A percentile compares a stretch with the other conserved stretches of the same genome.
These are phyloP conservation scores for Zymoseptoria pseudotritici DNA, from an alignment of 2,329 filamentous ascomycete genomes.

Conservation along the genomic window DNA sequence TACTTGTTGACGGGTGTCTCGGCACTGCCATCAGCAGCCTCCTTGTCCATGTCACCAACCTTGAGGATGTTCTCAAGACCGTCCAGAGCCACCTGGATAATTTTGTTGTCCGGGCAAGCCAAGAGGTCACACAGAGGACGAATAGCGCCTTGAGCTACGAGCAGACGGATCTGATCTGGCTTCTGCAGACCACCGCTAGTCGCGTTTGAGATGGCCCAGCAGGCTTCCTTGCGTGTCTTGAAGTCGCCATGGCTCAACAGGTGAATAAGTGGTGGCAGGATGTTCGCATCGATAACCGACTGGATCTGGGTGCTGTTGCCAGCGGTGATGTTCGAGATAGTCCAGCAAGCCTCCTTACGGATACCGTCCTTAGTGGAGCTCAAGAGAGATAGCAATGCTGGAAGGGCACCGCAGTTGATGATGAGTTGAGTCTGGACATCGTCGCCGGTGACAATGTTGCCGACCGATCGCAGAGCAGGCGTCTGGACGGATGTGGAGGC, in stretches of 20 bases:
- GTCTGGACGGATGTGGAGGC: constrained; percentile 97
- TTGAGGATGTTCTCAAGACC: constrained; percentile 99
- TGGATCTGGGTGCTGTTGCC: constrained; percentile 98
- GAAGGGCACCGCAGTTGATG: constrained; percentile 93
- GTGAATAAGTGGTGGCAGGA: constrained; percentile 93
- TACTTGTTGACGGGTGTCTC: constrained; percentile 86
- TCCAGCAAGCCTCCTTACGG: constrained; percentile 99
- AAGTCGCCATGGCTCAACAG: constrained; percentile 93
- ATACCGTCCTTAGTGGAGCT: constrained; percentile 98
- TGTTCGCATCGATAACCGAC: constrained; percentile 90
- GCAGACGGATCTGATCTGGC: constrained; percentile 94
- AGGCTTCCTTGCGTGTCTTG: constrained; percentile 98
- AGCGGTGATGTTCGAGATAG: constrained; percentile 97
- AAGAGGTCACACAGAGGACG: constrained; percentile 94
- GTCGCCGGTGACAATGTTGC: constrained; percentile 97
- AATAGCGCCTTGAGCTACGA: constrained; percentile 90
- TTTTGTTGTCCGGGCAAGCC: constrained; percentile 97
- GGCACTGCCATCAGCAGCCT: constrained; percentile 64
- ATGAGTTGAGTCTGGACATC: constrained; percentile 99
- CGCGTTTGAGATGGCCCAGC: constrained; percentile 98
- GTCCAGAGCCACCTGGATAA: constrained; percentile 96
- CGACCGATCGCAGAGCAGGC: constrained; percentile 89
- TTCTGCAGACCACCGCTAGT: constrained; percentile 97
- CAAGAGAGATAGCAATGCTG: constrained; percentile 84
- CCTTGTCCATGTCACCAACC: constrained; percentile 98